These are phyloP conservation scores for Closterium sp. DNA, from an alignment of 139 green algal genomes.

Conservation along the genomic window DNA sequence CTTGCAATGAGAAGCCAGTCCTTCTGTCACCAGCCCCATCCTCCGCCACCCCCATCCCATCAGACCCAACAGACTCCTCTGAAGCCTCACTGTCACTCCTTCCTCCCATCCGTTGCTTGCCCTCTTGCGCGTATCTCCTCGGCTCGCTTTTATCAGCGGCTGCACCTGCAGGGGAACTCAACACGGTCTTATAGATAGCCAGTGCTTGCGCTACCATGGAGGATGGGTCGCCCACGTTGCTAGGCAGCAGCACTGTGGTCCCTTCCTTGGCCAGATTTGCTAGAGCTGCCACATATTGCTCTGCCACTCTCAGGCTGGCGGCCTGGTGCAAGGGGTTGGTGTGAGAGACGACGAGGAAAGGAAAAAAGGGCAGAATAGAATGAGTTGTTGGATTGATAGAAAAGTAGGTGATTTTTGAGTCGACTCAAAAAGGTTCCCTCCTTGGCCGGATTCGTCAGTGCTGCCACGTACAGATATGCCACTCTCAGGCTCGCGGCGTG, in stretches of 20 bases:
- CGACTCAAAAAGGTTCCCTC: too few relatives aligned
- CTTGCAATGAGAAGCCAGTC: neutral
- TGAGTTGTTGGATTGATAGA: too few relatives aligned
- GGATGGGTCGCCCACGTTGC: constrained; percentile 69
- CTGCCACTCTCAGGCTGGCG: constrained; percentile 72
- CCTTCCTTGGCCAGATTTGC: constrained; percentile 75
- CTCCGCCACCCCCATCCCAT: too few relatives aligned
- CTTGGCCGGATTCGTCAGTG: too few relatives aligned
- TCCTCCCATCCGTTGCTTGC: too few relatives aligned
- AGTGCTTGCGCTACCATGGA: constrained; percentile 81
- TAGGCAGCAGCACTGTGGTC: constrained; percentile 87
- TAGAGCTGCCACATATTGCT: constrained; percentile 82
- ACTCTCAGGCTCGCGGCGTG: neutral
- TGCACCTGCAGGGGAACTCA: neutral
- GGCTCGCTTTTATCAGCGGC: neutral
- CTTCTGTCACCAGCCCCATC: neutral
- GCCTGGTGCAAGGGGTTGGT: constrained; percentile 55
- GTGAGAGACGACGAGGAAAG: too few relatives aligned
- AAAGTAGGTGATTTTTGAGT: too few relatives aligned
- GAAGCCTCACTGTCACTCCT: neutral
- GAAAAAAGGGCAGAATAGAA: neutral
- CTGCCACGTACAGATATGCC: neutral
- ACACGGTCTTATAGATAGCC: constrained; percentile 58
- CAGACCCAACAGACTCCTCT: neutral
- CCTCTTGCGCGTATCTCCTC: too few relatives aligned